A percentile compares a stretch with the other conserved stretches of the same genome.
These are phyloP conservation scores for Ballota nigra DNA, from an alignment of 257 asterid genomes.

Conservation along the genomic window DNA sequence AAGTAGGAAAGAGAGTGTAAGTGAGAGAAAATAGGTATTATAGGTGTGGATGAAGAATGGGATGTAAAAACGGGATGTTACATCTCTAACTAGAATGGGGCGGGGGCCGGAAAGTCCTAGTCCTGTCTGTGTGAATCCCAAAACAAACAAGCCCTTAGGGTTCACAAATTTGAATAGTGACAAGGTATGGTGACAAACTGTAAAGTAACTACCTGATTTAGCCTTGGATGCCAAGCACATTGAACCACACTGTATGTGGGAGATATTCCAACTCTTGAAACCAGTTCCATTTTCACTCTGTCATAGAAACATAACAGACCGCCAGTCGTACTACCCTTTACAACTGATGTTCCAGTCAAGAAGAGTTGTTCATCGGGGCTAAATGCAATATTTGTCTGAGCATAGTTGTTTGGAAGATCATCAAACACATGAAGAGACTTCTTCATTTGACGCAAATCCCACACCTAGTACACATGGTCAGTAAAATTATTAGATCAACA, in stretches of 20 bases:
- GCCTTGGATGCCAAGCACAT: constrained; percentile 93
- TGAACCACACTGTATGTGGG: constrained; percentile 84
- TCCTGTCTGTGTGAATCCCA: too few relatives aligned
- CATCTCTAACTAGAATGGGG: too few relatives aligned
- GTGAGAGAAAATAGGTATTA: too few relatives aligned
- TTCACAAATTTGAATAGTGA: neutral
- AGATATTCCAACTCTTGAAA: constrained; percentile 82
- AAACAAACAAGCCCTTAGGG: too few relatives aligned
- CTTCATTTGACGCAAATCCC: constrained; percentile 91
- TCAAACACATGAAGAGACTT: constrained; percentile 59
- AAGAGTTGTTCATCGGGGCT: constrained; percentile 88
- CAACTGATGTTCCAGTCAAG: constrained; percentile 87
- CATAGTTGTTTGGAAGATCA: constrained; percentile 84
- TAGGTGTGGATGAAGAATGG: too few relatives aligned
- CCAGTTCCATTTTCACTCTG: constrained; percentile 74
- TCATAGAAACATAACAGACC: constrained; percentile 82
- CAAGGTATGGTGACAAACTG: neutral
- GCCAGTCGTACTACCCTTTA: constrained; percentile 70
- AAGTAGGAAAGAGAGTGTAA: too few relatives aligned
- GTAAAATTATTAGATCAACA: constrained; percentile 1
- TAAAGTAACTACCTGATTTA: constrained; percentile 66
- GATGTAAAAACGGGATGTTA: too few relatives aligned
- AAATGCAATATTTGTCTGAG: constrained; percentile 81
- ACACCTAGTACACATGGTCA: constrained; percentile 49
- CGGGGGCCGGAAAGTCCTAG: too few relatives aligned